Evolutionary conservation across 805 yeast species (phyloP), one percentile per base, ranked within the genome.

Genomic region (Schwanniomyces sp.): DNA sequence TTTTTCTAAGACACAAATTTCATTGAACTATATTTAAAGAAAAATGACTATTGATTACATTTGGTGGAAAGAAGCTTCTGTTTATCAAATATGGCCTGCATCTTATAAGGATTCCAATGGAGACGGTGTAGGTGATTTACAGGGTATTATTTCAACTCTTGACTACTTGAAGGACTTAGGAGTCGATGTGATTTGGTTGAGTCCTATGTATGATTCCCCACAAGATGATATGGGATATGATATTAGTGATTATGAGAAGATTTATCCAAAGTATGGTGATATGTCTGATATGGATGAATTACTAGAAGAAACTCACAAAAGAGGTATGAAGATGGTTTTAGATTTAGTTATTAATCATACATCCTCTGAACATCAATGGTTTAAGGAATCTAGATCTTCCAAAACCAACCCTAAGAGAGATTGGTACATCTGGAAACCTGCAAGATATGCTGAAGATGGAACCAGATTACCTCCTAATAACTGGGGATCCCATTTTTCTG

Each of bases 191-290:
- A 64, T 81, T 36, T 81, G 85, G 86, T 59, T 81, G 45, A 76
- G 79, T 21, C 85, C 85, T 18, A 76, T 78, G 68, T 80, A 71
- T 63, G 81, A 77, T 51, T 76, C 82, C 2, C 85, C 85, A 5
- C 81, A 78, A 58, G 78, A 74, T 43, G 85, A 81, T 58, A 80
- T 81, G 85, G 86, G 86, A 4, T 81, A 80, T 58, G 85, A 81
- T 54, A 78, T 81, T 56, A 63, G 78, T 16, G 75, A 81, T 61
- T 81, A 81, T 63, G 73, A 78, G 59, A 71, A 62, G 24, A 73
- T 81, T 34, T 74, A 80, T 60, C 75, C 78, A 12, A 66, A 67
- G 49, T 81, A 78, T 59, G 86, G 86, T 32, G 72, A 82, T 11
- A 58, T 79, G 62, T 75, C 75, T 49, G 83, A 79, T 54, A 74